phyloP scores from a whole-genome alignment of 192 early-diverging fungal genomes.

The Mortierella alpina region DNA sequence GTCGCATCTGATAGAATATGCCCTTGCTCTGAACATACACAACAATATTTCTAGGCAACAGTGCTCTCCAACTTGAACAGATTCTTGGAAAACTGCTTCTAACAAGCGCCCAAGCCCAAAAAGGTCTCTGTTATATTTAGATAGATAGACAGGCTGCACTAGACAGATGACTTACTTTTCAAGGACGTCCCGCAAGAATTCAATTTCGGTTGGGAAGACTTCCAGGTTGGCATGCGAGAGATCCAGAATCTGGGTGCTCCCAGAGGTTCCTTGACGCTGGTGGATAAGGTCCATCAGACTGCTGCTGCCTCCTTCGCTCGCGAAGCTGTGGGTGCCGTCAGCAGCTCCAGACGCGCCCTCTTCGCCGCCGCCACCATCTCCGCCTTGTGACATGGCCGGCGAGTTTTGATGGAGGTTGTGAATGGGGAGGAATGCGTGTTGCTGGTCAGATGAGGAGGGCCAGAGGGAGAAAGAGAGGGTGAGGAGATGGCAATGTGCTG shows the following conservation, averaged over 20 bases:
- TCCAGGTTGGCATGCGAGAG: constrained; percentile 42
- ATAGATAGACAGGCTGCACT: background rate
- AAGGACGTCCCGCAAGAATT: constrained; percentile 41
- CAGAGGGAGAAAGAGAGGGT: background rate
- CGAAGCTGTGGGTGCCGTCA: background rate
- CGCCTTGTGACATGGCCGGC: constrained; percentile 39
- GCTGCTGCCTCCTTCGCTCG: background rate
- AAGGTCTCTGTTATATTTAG: too few relatives aligned
- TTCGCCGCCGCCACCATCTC: constrained; percentile 16
- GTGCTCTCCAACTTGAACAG: too few relatives aligned
- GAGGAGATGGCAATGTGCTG: background rate
- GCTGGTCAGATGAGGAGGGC: background rate
- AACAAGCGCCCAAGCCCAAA: background rate
- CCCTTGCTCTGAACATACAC: too few relatives aligned
- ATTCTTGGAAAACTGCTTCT: background rate
- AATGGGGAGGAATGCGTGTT: background rate
- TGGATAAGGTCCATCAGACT: constrained; percentile 34
- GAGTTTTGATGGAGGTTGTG: background rate
- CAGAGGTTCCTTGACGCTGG: constrained; percentile 38
- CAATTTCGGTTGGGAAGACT: constrained; percentile 43
- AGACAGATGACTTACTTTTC: constrained; percentile 41
- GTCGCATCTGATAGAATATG: too few relatives aligned
- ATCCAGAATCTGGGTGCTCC: constrained; percentile 52
- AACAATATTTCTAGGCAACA: too few relatives aligned
- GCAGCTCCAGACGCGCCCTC: constrained; percentile 10